Evolutionary conservation across 2,329 filamentous ascomycete species (phyloP).

Genomic region (Bimuria novae-zelandiae): DNA sequence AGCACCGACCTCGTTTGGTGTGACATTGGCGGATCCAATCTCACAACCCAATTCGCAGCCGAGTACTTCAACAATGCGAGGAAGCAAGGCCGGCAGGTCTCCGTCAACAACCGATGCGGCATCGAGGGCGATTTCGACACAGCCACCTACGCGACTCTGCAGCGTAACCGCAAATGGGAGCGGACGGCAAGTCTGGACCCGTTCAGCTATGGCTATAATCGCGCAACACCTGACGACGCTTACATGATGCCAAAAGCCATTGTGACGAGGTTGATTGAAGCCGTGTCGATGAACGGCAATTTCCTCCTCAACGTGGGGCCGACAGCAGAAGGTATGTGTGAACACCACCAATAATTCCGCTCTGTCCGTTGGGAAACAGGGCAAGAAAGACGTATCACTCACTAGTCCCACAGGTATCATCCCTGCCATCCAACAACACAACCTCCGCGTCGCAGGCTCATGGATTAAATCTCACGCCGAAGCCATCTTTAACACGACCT

Average conservation of each 20-base stretch:
- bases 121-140: conserved; percentile 63
- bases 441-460: conserved; percentile 56
- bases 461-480: conserved; percentile 61
- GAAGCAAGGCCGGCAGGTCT: conserved; percentile 52
- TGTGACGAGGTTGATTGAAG: conserved; percentile 56
- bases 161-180: conserved; percentile 64
- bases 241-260: conserved; percentile 60
- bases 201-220: conserved; percentile 63
- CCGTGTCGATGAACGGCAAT: conserved; percentile 61
- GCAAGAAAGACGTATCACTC: no score
- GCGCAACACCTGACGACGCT: conserved; percentile 53
- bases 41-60: conserved; percentile 49
- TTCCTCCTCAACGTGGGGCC: conserved; percentile 63
- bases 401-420: no score
- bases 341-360: no score
- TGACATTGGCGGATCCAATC: conserved; percentile 52
- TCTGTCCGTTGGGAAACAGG: no score
- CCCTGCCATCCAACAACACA: conserved; percentile 52
- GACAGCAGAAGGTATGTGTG: conserved; percentile 58
- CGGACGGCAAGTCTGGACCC: conserved; percentile 65
- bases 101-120: conserved; percentile 63
- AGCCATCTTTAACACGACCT: conserved; percentile 62
- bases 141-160: conserved; percentile 60
- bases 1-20: conserved; percentile 55
- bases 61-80: conserved; percentile 53